Evolutionary conservation across 2,329 filamentous ascomycete species (phyloP), one percentile per base, ranked within the genome.

Genomic region (Fusarium subglutinans): DNA sequence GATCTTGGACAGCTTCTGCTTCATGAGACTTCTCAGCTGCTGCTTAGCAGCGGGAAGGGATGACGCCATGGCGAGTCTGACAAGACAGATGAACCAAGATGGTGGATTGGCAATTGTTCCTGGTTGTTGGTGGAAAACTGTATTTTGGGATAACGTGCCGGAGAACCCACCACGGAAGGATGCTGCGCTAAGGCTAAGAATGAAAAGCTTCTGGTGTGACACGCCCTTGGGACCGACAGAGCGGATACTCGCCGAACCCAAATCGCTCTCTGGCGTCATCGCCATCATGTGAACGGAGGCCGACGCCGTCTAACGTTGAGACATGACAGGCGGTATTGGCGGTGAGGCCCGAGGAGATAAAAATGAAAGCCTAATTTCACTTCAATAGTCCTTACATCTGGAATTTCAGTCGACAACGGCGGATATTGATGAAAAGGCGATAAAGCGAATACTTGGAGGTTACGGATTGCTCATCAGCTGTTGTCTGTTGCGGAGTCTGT

Each of bases 11-110:
- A 98, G 87, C 38, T 87, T 87, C 73, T 88, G 84, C 80, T 92
- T 95, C 84, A 97, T 92, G 60, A 88, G 83, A 71, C 86, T 87
- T 65, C 95, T 89, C 70, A 98, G 86, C 77, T 94, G 91, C 80
- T 92, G 91, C 84, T 98, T 98, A 50, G 93, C 91, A 66, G 88
- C 86, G 73, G 87, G 87, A 63, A 95, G 83, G 8, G 81, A 72
- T 58, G 89, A 84, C 51, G 88, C 83, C 87, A 90, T 91, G 69
- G 81, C 41, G 43, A 73, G 45, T 47, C 50, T 73, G 68, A 69
- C 63, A 57, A 69, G 65, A 57, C 24, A 58, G 60, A 33, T 62
- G n/a, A 45, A 53, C 24, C 22, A 57, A 59, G 57, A 55, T 56
- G 41, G 50, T 70, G 59, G 53, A 44, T 63, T 69, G 72, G 43